These are phyloP conservation scores for Pisolithus thermaeus DNA, from an alignment of 1,284 basidiomycete genomes.

Conservation along the genomic window DNA sequence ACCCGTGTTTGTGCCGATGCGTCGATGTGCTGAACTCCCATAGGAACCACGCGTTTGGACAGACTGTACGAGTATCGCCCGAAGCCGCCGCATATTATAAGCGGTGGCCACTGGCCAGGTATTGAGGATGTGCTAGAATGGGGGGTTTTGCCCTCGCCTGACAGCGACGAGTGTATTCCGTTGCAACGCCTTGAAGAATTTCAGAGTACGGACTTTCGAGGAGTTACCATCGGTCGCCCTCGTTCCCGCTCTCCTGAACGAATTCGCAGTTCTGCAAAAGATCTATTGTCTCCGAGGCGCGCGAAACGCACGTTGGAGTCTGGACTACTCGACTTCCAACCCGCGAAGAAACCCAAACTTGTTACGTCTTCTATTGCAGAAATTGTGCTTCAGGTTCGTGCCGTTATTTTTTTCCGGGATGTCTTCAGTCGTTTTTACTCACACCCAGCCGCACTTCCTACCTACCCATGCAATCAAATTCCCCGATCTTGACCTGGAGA, in stretches of 20 bases:
- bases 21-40: slow-evolving; percentile 8
- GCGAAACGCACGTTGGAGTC: slow-evolving; percentile 16
- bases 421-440: slow-evolving; percentile 9
- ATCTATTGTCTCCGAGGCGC: neutral
- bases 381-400: slow-evolving; percentile 25
- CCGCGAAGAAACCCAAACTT: slow-evolving; percentile 17
- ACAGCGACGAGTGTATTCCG: slow-evolving; percentile 30
- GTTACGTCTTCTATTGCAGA: slow-evolving; percentile 11
- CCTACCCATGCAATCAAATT: slow-evolving; percentile 15
- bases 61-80: slow-evolving; percentile 20
- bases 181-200: slow-evolving; percentile 41
- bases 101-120: neutral
- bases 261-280: neutral
- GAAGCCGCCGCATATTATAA: slow-evolving; percentile 14
- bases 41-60: slow-evolving; percentile 11
- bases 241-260: neutral
- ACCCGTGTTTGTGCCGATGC: neutral
- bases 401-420: neutral
- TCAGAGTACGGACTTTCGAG: slow-evolving; percentile 20
- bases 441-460: slow-evolving; percentile 26
- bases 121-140: slow-evolving; percentile 30
- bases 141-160: slow-evolving; percentile 25
- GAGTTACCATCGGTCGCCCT: neutral
- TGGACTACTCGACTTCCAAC: neutral
- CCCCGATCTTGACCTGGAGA: slow-evolving; percentile 13